A percentile compares a stretch with the other conserved stretches of the same genome.
Evolutionary conservation across 2,329 filamentous ascomycete species (phyloP).

Genomic region (Colletotrichum cordylinicola): DNA sequence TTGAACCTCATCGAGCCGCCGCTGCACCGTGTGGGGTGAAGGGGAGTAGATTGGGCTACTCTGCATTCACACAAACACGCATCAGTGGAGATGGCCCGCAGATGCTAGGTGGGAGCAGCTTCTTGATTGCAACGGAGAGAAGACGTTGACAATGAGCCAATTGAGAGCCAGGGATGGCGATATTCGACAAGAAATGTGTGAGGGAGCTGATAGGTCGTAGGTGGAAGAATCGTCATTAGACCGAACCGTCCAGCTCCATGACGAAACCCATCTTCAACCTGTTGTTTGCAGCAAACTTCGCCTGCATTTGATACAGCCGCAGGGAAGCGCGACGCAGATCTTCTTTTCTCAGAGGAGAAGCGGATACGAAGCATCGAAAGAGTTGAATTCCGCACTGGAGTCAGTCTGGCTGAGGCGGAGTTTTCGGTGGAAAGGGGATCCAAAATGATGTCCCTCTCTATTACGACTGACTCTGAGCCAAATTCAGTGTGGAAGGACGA

Average conservation of each 20-base stretch:
- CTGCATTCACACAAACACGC: not conserved
- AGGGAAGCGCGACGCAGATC: not conserved
- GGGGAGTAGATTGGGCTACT: not conserved
- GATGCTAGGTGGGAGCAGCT: not conserved
- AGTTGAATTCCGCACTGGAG: not conserved
- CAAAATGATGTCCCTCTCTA: not conserved
- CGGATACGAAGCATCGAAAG: not conserved
- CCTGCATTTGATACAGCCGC: not conserved
- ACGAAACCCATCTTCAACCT: not conserved
- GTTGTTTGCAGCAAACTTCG: not conserved
- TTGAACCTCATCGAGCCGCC: not conserved
- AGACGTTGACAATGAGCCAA: not conserved
- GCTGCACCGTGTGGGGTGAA: not conserved
- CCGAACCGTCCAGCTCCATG: not conserved
- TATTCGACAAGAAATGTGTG: not conserved
- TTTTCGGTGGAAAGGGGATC: not conserved
- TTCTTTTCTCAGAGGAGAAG: not conserved
- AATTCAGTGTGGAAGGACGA: not conserved
- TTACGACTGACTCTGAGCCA: not conserved
- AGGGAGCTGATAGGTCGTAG: not conserved
- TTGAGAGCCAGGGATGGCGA: not conserved
- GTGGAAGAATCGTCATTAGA: not conserved
- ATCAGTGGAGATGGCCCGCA: slow-evolving; percentile 3
- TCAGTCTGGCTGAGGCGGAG: not conserved
- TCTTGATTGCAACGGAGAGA: not conserved